Percentiles rank a stretch among this genome's conserved stretches.
Evolutionary conservation across 352 stramenopile genomes (phyloP).

Genomic region (Phytophthora capsici): DNA sequence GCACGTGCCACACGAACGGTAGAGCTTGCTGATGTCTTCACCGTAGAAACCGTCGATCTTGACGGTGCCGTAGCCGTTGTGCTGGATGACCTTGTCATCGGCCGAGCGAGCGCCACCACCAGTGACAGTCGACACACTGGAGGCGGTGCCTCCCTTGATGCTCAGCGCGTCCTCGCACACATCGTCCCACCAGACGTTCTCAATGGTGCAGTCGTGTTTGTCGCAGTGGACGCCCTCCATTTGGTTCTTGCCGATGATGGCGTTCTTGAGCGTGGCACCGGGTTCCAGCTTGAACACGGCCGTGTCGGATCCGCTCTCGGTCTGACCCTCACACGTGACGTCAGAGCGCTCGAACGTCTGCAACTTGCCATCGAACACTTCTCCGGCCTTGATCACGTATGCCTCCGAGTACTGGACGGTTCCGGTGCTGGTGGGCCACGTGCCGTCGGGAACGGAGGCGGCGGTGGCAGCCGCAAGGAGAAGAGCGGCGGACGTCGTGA

Average conservation of each 20-base stretch:
- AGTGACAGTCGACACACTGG: slow-evolving; percentile 27
- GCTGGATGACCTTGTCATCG: too few relatives aligned
- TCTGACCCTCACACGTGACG: slow-evolving; percentile 42
- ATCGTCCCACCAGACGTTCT: slow-evolving; percentile 11
- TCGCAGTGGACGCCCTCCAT: slow-evolving; percentile 22
- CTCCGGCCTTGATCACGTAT: slow-evolving; percentile 39
- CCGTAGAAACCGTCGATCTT: slow-evolving; percentile 9
- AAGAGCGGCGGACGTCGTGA: slow-evolving; percentile 9
- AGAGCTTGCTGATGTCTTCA: slow-evolving; percentile 23
- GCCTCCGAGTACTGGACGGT: slow-evolving; percentile 27
- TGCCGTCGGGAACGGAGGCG: slow-evolving; percentile 19
- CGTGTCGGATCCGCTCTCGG: slow-evolving; percentile 15
- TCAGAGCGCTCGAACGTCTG: slow-evolving; percentile 62
- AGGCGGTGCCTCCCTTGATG: neutral
- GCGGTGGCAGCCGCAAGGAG: slow-evolving; percentile 5
- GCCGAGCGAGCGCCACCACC: slow-evolving; percentile 7
- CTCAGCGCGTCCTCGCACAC: too few relatives aligned
- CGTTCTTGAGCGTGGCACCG: slow-evolving; percentile 16
- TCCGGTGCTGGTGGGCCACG: slow-evolving; percentile 20
- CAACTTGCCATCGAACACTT: slow-evolving; percentile 34
- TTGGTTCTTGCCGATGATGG: slow-evolving; percentile 25
- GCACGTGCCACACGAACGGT: slow-evolving; percentile 27
- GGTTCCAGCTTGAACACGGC: slow-evolving; percentile 43
- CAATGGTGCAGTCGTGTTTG: slow-evolving; percentile 11
- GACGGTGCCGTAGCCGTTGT: too few relatives aligned